These are phyloP conservation scores for Pyrus communis DNA, from an alignment of 306 rosid species.

Conservation along the genomic window DNA sequence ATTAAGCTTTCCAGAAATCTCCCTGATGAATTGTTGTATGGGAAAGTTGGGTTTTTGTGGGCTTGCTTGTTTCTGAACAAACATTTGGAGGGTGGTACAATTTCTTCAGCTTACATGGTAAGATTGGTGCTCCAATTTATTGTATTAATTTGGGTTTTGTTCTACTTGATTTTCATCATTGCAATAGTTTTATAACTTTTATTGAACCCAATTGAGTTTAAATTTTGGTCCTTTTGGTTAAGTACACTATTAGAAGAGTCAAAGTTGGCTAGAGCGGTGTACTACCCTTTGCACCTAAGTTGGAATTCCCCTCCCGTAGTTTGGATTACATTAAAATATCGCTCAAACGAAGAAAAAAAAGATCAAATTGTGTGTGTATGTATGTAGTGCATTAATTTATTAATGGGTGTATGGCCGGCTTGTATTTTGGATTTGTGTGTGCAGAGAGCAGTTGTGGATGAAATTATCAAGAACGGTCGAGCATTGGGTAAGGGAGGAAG, in stretches of 20 bases:
- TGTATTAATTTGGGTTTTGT: neutral
- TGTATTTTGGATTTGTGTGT: conserved; percentile 7
- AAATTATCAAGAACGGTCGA: conserved; percentile 54
- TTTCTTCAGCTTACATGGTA: conserved; percentile 55
- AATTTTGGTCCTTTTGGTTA: neutral
- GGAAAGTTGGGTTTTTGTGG: conserved; percentile 72
- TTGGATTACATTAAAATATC: too few relatives aligned
- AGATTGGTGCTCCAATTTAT: conserved; percentile 9
- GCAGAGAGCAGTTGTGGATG: conserved; percentile 45
- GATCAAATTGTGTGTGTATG: neutral
- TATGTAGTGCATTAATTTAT: neutral
- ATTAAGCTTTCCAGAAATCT: conserved; percentile 59
- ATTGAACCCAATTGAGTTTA: neutral
- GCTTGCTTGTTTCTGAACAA: conserved; percentile 66
- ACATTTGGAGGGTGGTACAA: conserved; percentile 44
- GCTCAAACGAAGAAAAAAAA: too few relatives aligned
- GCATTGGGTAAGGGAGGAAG: conserved; percentile 41
- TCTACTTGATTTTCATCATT: neutral
- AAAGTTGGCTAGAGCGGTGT: too few relatives aligned
- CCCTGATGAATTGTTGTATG: conserved; percentile 66
- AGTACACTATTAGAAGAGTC: neutral
- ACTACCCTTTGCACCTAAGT: too few relatives aligned
- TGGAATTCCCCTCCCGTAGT: too few relatives aligned
- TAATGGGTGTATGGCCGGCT: neutral
- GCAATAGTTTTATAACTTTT: neutral